phyloP scores from a whole-genome alignment of 805 yeast species.

The Scheffersomyces ergatensis region DNA sequence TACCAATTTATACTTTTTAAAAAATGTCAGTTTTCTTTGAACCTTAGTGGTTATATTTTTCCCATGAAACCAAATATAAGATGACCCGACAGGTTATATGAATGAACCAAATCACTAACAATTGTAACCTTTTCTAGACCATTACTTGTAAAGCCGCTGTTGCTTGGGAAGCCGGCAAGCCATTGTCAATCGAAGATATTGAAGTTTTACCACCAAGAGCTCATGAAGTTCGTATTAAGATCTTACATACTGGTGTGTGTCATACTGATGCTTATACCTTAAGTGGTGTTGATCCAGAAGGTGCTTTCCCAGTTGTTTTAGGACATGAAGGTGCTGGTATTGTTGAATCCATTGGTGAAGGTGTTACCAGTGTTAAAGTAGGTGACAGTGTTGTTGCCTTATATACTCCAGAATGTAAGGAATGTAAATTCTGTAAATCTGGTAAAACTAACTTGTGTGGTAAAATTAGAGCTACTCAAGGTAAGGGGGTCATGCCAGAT shows the following conservation, averaged over 20 bases:
- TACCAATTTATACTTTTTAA: not conserved
- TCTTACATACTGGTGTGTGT: slow-evolving; percentile 89
- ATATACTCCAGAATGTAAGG: slow-evolving; percentile 94
- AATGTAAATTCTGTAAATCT: slow-evolving; percentile 91
- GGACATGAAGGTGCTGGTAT: slow-evolving; percentile 99
- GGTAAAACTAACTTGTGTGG: slow-evolving; percentile 98
- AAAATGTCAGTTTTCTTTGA: not conserved
- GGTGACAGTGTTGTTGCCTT: slow-evolving; percentile 94
- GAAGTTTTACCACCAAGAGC: slow-evolving; percentile 94
- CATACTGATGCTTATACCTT: slow-evolving; percentile 98
- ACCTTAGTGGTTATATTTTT: not conserved
- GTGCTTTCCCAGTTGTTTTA: slow-evolving; percentile 85
- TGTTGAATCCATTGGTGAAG: slow-evolving; percentile 94
- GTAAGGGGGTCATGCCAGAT: slow-evolving; percentile 98
- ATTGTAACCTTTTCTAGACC: slow-evolving; percentile 29
- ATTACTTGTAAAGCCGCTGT: slow-evolving; percentile 94
- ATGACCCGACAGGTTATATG: too few relatives aligned
- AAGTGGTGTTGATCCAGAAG: slow-evolving; percentile 95
- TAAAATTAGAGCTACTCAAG: slow-evolving; percentile 94
- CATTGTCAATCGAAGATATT: slow-evolving; percentile 78
- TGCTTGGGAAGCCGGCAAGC: slow-evolving; percentile 93
- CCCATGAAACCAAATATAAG: not conserved
- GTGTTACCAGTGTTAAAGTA: slow-evolving; percentile 81
- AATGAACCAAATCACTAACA: not conserved
- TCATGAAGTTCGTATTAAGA: slow-evolving; percentile 93